phyloP scores from a whole-genome alignment of 768 basidiomycete species.

The Mycena maculata region DNA sequence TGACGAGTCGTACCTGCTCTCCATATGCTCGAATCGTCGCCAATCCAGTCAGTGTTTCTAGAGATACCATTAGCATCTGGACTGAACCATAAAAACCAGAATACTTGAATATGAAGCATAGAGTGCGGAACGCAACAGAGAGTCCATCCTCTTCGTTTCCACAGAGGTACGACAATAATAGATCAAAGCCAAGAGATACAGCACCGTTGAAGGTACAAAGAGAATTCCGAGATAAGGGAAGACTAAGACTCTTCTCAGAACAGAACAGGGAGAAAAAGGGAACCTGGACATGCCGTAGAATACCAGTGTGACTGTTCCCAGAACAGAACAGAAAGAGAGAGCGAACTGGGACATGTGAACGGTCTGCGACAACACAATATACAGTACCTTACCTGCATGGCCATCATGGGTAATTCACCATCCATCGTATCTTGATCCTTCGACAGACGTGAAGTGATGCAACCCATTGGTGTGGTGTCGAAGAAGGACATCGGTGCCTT shows the following conservation, averaged over 20 bases:
- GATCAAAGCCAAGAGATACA: slow-evolving; percentile 63
- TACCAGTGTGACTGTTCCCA: slow-evolving; percentile 68
- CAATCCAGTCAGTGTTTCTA: slow-evolving; percentile 71
- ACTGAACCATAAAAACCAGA: neutral
- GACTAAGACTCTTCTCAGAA: slow-evolving; percentile 29
- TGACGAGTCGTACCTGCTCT: slow-evolving; percentile 52
- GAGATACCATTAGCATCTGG: slow-evolving; percentile 13
- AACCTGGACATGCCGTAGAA: slow-evolving; percentile 57
- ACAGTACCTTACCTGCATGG: slow-evolving; percentile 44
- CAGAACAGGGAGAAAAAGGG: slow-evolving; percentile 1
- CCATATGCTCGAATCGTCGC: slow-evolving; percentile 71
- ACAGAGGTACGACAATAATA: slow-evolving; percentile 74
- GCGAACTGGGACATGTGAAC: slow-evolving; percentile 48
- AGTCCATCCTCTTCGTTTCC: slow-evolving; percentile 73
- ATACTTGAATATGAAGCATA: slow-evolving; percentile 69
- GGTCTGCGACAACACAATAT: slow-evolving; percentile 1
- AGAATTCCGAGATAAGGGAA: slow-evolving; percentile 75
- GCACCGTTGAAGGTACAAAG: slow-evolving; percentile 61
- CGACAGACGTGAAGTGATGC: slow-evolving; percentile 66
- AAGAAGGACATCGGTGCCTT: slow-evolving; percentile 73
- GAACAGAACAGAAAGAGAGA: slow-evolving; percentile 53
- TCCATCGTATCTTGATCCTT: slow-evolving; percentile 73
- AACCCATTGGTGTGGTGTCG: slow-evolving; percentile 75
- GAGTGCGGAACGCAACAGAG: slow-evolving; percentile 65
- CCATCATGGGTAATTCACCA: slow-evolving; percentile 56